These are phyloP conservation scores for Cardamine resedifolia DNA, from an alignment of 345 rosid genomes.

Conservation along the genomic window DNA sequence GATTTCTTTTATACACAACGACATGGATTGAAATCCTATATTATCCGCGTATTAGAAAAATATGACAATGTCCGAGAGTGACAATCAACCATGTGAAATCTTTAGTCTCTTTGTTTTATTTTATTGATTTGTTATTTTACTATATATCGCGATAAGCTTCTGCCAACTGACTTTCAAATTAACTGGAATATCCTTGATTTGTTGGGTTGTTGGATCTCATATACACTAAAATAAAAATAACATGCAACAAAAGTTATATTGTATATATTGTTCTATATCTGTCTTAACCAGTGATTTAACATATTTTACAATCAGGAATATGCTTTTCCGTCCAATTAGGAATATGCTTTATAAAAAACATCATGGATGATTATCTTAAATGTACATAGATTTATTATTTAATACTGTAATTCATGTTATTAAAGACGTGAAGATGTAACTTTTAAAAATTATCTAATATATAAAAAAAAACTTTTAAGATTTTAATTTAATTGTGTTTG, in stretches of 20 bases:
- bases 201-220: slow-evolving; percentile 37
- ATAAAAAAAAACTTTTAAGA: background rate
- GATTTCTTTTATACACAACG: slow-evolving; percentile 14
- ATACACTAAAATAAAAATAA: background rate
- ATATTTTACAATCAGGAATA: slow-evolving; percentile 19
- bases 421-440: background rate
- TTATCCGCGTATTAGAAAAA: slow-evolving; percentile 16
- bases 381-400: background rate
- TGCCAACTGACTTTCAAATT: slow-evolving; percentile 37
- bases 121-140: background rate
- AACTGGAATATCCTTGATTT: slow-evolving; percentile 28
- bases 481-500: background rate
- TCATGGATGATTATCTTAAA: background rate
- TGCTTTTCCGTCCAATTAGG: background rate
- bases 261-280: background rate
- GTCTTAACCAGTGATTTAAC: background rate
- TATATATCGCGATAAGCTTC: slow-evolving; percentile 27
- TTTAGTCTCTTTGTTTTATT: background rate
- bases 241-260: background rate
- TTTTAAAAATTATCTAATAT: background rate
- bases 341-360: slow-evolving; percentile 1
- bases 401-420: background rate
- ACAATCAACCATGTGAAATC: slow-evolving; percentile 38
- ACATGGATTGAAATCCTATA: slow-evolving; percentile 21
- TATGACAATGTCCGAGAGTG: slow-evolving; percentile 15